phyloP scores from a whole-genome alignment of 2,329 filamentous ascomycete species.

The Diaporthe vexans region DNA sequence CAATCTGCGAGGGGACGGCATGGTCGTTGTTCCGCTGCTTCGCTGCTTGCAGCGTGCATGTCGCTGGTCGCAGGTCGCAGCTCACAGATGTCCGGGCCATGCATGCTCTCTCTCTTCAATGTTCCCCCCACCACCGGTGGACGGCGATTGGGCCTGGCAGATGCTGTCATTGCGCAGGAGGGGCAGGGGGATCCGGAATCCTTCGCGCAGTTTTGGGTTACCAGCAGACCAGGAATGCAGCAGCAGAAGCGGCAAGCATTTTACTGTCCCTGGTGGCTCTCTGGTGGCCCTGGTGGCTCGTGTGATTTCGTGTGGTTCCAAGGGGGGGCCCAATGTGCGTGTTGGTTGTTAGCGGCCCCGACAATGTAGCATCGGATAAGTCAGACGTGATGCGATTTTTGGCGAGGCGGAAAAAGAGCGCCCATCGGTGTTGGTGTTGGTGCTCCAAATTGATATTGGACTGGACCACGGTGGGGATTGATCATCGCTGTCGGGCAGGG shows the following conservation, averaged over 20 bases:
- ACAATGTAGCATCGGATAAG: constrained; percentile 16
- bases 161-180: constrained; percentile 36
- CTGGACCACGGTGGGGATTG: constrained; percentile 2
- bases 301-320: constrained; percentile 34
- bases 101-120: too few relatives aligned
- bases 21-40: background rate
- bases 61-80: background rate
- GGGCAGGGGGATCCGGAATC: constrained; percentile 31
- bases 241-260: background rate
- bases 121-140: background rate
- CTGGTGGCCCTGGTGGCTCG: too few relatives aligned
- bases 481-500: background rate
- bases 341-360: constrained; percentile 18
- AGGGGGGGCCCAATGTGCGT: constrained; percentile 17
- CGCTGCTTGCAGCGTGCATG: background rate
- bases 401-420: background rate
- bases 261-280: too few relatives aligned
- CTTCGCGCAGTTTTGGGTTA: constrained; percentile 34
- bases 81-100: background rate
- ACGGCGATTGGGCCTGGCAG: constrained; percentile 23
- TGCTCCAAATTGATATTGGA: constrained; percentile 20
- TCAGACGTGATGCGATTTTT: constrained; percentile 5
- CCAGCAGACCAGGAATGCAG: constrained; percentile 24
- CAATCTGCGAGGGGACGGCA: constrained; percentile 11
- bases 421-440: background rate